Evolutionary conservation across 148 eudicot genomes (phyloP), one percentile per base, ranked within the genome.

Genomic region (Gaultheria prostrata): DNA sequence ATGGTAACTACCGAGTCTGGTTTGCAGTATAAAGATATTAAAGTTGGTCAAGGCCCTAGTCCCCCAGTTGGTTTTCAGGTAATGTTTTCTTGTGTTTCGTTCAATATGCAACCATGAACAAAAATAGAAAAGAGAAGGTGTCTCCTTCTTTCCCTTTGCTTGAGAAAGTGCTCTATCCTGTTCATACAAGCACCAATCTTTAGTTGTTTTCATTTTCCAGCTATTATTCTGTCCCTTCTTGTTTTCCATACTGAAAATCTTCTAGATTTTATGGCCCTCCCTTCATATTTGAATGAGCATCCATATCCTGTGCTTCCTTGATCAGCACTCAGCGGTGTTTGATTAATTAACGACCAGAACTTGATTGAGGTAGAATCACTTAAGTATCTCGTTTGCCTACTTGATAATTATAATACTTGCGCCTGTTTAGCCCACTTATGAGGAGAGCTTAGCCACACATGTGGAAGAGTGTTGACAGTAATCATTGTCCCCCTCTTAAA

Each of bases 41-140:
- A 91, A 88, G 90, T 95, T 33, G 99, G 99, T 77, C 43, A 20
- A 43, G 99, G 99, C 82, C 99, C 98, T 18, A 91, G 89, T 87
- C 99, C 99, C 50, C 99, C 99, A 24, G 89, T 95, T 88, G 99
- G 99, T 76, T 97, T 90, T 90, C 99, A 97, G 98, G 99, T 97
- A 79, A 79, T 14, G 12, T 43, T 70, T 3, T 32, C 14, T 70
- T 70, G 6, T 14, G 39, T 0, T 14, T 70, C 32, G 0, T 30
- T 15, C 43, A 70, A 17, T 70, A 14, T 65, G 71, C 53, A 50
- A 65, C 71, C 17, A 26, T 26, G 71, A 65, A 26, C 26, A 65
- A 65, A 26, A 10, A 65, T 11, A 65, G 33, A 65, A 50, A 50
- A 50, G 53, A 50, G 53, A 50, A 13, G 53, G 14, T 50, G 53